A percentile compares a stretch with the other conserved stretches of the same genome.
These are phyloP conservation scores for Saksenaea vasiformis DNA, from an alignment of 371 early-diverging fungal species.

Conservation along the genomic window DNA sequence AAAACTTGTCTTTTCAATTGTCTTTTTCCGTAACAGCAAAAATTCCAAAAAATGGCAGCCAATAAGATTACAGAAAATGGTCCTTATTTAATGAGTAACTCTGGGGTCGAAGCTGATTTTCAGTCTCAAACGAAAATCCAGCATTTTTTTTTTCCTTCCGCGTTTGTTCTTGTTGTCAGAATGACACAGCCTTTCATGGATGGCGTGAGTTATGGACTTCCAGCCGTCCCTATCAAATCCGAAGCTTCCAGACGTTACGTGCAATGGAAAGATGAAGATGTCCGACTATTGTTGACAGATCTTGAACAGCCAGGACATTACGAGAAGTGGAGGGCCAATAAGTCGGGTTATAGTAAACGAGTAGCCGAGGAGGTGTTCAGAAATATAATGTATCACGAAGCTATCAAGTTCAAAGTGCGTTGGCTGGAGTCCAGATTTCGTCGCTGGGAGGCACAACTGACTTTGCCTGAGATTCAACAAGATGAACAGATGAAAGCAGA, in stretches of 20 bases:
- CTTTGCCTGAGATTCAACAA: conserved; percentile 13
- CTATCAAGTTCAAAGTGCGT: conserved; percentile 43
- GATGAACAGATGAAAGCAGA: conserved; percentile 8
- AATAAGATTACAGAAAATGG: no score
- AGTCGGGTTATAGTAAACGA: conserved; percentile 36
- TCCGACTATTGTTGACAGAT: conserved; percentile 29
- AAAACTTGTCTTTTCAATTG: no score
- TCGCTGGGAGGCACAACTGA: conserved; percentile 23
- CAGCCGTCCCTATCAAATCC: background rate
- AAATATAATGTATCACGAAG: conserved; percentile 37
- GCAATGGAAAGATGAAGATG: conserved; percentile 38
- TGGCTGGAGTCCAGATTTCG: conserved; percentile 37
- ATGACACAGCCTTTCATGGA: conserved; percentile 5
- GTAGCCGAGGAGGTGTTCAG: conserved; percentile 35
- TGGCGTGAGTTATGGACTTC: background rate
- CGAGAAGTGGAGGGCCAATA: conserved; percentile 37
- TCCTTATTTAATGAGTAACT: no score
- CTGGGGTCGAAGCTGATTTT: no score
- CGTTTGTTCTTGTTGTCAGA: conserved; percentile 3
- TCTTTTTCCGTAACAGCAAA: no score
- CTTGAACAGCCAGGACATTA: conserved; percentile 35
- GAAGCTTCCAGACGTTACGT: conserved; percentile 34
- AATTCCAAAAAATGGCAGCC: no score
- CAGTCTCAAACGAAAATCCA: no score
- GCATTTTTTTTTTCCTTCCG: background rate